phyloP scores from a whole-genome alignment of 164 flowering plant genomes.

The Annona cherimola region DNA sequence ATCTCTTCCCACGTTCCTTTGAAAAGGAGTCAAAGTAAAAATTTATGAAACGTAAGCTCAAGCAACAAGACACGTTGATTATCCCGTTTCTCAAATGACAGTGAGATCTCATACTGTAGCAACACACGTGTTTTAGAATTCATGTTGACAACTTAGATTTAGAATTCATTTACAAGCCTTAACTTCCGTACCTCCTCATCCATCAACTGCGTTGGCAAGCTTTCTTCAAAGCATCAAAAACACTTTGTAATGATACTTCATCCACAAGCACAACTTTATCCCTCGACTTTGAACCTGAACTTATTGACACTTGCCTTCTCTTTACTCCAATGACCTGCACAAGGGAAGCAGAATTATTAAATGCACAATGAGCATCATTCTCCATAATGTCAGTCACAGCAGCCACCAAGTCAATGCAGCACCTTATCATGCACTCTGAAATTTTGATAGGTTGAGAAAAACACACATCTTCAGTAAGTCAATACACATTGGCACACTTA shows the following conservation, averaged over 20 bases:
- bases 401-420: background rate
- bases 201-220: constrained; percentile 32
- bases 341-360: background rate
- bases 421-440: background rate
- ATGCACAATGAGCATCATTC: background rate
- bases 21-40: too few species aligned
- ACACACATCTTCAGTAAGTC: too few species aligned
- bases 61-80: too few species aligned
- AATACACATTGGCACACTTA: too few species aligned
- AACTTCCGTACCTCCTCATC: background rate
- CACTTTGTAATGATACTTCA: constrained; percentile 57
- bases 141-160: too few species aligned
- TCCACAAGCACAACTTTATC: constrained; percentile 87
- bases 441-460: background rate
- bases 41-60: too few species aligned
- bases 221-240: constrained; percentile 60
- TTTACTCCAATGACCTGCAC: constrained; percentile 85
- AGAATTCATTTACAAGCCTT: background rate
- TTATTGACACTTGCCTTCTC: constrained; percentile 69
- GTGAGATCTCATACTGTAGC: too few species aligned
- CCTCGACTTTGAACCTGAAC: constrained; percentile 89
- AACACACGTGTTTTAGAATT: too few species aligned
- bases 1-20: too few species aligned
- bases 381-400: too few species aligned
- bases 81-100: too few species aligned